These are phyloP conservation scores for Podila minutissima DNA, from an alignment of 192 early-diverging fungal species.

Conservation along the genomic window DNA sequence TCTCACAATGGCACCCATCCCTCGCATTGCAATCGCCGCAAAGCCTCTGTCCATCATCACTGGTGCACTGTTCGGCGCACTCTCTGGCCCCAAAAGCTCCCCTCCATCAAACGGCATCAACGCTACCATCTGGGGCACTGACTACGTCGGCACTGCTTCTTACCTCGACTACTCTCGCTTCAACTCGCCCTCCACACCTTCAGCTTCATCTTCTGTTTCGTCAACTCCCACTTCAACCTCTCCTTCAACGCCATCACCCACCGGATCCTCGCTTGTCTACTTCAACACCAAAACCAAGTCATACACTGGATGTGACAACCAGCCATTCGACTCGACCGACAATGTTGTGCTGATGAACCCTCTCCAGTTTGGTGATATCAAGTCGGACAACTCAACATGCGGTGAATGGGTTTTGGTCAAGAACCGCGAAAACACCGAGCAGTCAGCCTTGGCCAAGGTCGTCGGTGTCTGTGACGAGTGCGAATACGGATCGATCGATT, in stretches of 20 bases:
- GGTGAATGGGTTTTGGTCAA: constrained; percentile 39
- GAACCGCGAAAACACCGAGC: constrained; percentile 34
- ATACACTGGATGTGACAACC: constrained; percentile 40
- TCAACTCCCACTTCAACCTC: background rate
- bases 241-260: background rate
- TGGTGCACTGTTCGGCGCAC: constrained; percentile 26
- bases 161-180: constrained; percentile 20
- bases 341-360: constrained; percentile 45
- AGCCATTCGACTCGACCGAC: constrained; percentile 18
- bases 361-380: constrained; percentile 33
- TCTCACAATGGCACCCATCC: constrained; percentile 40
- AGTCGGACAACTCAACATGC: constrained; percentile 27
- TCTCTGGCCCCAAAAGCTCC: constrained; percentile 36
- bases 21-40: constrained; percentile 26
- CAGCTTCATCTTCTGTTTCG: constrained; percentile 4
- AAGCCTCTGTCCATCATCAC: constrained; percentile 46
- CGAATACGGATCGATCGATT: constrained; percentile 27
- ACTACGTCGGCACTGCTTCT: constrained; percentile 34
- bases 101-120: constrained; percentile 35
- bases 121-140: constrained; percentile 38
- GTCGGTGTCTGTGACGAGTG: constrained; percentile 45
- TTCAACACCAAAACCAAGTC: constrained; percentile 14
- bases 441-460: constrained; percentile 23
- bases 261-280: constrained; percentile 25
- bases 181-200: constrained; percentile 7